Evolutionary conservation across 345 rosid genomes (phyloP), one percentile per base, ranked within the genome.

Genomic region (Eucalyptus microcorys): DNA sequence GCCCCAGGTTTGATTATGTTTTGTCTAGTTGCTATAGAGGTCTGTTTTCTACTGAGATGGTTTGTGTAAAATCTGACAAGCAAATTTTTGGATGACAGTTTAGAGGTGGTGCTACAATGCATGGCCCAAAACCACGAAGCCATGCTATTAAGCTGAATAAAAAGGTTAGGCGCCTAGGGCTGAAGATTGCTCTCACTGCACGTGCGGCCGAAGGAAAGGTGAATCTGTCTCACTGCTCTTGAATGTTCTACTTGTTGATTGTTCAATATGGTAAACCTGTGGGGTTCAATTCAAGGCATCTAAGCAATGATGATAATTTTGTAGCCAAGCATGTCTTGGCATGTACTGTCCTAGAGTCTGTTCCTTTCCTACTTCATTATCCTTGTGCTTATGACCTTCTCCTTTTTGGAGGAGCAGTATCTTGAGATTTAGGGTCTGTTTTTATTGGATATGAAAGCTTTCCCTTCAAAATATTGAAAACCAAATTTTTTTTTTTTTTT

Each of bases 131-230:
- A 93, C 98, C 98, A 45, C 92, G 98, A 90, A 98, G 98, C 92
- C 99, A 98, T 93, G 99, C 97, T 48, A 88, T 98, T 87, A 96
- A 95, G 95, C 81, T 95, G 89, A 98, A 98, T 89, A 98, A 98
- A 93, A 94, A 98, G 90, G 97, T 97, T 91, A 94, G 99, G 88
- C 94, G 99, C 32, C 92, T 96, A 71, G 99, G 99, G 76, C 89
- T 97, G 93, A 98, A 96, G 95, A 94, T 98, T 94, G 98, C 99
- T 79, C 88, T 98, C 88, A 83, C 99, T 81, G 98, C 98, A 90
- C 94, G 99, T 88, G 98, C 99, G 5, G 99, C 96, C 49, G 99
- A 98, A 95, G 97, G 99, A 90, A 98, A 97, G 96, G 99, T 92
- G 91, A 90, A 93, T 49, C 49, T 48, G 24, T 85, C 19, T 85